Evolutionary conservation across 805 yeast species (phyloP).

Genomic region (Aciculoconidium aculeatum): DNA sequence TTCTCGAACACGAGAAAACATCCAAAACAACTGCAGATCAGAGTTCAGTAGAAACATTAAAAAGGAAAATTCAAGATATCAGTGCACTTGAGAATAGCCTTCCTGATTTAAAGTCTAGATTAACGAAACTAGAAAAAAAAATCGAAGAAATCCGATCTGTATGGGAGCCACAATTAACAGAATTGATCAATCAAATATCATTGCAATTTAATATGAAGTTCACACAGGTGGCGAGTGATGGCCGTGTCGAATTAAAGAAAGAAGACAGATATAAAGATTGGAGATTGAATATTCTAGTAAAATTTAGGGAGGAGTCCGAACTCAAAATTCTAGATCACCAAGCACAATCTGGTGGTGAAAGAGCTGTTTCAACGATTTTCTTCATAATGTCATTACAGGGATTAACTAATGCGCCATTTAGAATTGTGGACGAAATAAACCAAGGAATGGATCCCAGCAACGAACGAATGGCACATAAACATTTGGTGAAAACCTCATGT

Average conservation of each 20-base stretch:
- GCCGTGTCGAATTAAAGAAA: conserved; percentile 62
- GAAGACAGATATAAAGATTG: conserved; percentile 61
- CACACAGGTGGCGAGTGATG: conserved; percentile 75
- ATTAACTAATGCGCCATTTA: conserved; percentile 79
- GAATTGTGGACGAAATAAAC: conserved; percentile 96
- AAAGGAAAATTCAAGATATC: conserved; percentile 28
- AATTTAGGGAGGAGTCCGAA: conserved; percentile 75
- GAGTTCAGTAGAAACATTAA: conserved; percentile 36
- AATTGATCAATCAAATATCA: conserved; percentile 52
- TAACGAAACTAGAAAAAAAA: conserved; percentile 22
- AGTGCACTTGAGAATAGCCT: conserved; percentile 28
- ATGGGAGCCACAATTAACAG: conserved; percentile 63
- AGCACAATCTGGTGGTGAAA: conserved; percentile 95
- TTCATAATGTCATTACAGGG: conserved; percentile 90
- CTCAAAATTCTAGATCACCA: conserved; percentile 71
- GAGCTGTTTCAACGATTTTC: conserved; percentile 90
- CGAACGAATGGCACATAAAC: conserved; percentile 78
- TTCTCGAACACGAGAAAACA: conserved; percentile 42
- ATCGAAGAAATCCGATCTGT: conserved; percentile 32
- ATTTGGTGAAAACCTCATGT: conserved; percentile 83
- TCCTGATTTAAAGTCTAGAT: conserved; percentile 28
- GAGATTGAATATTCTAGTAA: conserved; percentile 78
- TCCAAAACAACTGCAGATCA: conserved; percentile 33
- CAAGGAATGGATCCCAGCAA: conserved; percentile 98
- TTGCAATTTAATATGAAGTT: conserved; percentile 61